Percentiles rank a stretch among this genome's conserved stretches.
phyloP scores from a whole-genome alignment of 345 rosid genomes.

The Murraya paniculata region DNA sequence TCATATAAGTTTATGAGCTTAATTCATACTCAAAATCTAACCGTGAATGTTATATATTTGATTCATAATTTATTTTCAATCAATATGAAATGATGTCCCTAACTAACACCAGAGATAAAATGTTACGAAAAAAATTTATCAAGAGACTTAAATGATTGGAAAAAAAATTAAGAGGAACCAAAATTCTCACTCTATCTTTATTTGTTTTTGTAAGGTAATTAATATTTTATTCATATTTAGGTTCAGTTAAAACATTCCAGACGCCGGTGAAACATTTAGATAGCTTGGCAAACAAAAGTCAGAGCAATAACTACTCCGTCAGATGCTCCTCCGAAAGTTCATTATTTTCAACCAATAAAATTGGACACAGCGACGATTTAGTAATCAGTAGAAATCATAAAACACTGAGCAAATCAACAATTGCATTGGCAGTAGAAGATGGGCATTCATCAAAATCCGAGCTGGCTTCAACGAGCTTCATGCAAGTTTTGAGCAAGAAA shows the following conservation, averaged over 20 bases:
- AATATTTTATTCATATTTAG: neutral
- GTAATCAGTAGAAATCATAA: neutral
- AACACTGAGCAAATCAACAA: neutral
- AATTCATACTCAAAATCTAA: too few species aligned
- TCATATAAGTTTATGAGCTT: too few species aligned
- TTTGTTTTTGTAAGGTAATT: too few species aligned
- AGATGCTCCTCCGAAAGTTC: neutral
- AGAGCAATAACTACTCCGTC: neutral
- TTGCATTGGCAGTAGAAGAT: neutral
- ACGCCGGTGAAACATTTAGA: accelerated
- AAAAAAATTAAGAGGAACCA: too few species aligned
- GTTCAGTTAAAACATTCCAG: neutral
- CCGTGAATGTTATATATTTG: too few species aligned
- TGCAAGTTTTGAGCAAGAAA: neutral
- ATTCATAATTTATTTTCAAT: too few species aligned
- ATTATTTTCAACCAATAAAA: neutral
- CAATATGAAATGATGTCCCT: too few species aligned
- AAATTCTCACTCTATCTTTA: too few species aligned
- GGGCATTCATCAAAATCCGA: neutral
- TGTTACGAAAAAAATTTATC: too few species aligned
- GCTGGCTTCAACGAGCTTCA: neutral
- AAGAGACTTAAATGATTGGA: too few species aligned
- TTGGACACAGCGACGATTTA: neutral
- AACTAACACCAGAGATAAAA: too few species aligned
- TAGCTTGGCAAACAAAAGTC: neutral